Conservation (phyloP, 2,329 filamentous ascomycete genomes). For the Fusarium humuli region DNA sequence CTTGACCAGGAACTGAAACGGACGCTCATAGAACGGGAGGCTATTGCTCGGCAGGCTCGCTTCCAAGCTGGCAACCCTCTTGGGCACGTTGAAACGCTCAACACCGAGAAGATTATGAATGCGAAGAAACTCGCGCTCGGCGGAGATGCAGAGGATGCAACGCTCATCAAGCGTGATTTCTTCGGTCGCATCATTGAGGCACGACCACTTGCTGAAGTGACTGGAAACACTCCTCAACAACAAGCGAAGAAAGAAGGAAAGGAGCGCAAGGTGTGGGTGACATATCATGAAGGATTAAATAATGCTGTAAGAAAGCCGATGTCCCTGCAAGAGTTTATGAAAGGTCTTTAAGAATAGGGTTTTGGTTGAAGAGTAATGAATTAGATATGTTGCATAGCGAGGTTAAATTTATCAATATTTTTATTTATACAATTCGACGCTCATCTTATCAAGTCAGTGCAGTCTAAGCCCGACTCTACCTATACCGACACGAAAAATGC, state of each 20-base stretch:
- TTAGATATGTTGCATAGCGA: constrained; percentile 26
- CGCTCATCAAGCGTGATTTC: constrained; percentile 79
- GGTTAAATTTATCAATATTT: constrained; percentile 7
- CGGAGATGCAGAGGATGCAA: constrained; percentile 51
- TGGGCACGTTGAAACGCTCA: constrained; percentile 38
- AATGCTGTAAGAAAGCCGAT: constrained; percentile 94
- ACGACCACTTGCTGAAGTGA: constrained; percentile 54
- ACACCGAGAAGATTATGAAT: constrained; percentile 53
- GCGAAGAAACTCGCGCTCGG: constrained; percentile 51
- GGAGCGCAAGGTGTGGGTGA: constrained; percentile 81
- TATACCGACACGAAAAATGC: constrained; percentile 16
- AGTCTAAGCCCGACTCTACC: constrained; percentile 33
- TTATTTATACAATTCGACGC: constrained; percentile 19
- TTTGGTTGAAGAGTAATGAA: neutral
- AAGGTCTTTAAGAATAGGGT: constrained; percentile 61
- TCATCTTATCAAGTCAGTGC: constrained; percentile 24
- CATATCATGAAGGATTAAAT: constrained; percentile 88
- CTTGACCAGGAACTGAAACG: constrained; percentile 90
- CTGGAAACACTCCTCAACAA: constrained; percentile 52
- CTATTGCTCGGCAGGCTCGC: constrained; percentile 72
- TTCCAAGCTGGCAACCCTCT: constrained; percentile 63
- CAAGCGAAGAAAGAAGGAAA: constrained; percentile 54
- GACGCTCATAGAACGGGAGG: constrained; percentile 74
- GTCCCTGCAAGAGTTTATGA: constrained; percentile 81
- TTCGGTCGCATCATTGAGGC: constrained; percentile 78